Evolutionary conservation across 805 yeast species (phyloP).

Genomic region (Teunomyces pallodes): DNA sequence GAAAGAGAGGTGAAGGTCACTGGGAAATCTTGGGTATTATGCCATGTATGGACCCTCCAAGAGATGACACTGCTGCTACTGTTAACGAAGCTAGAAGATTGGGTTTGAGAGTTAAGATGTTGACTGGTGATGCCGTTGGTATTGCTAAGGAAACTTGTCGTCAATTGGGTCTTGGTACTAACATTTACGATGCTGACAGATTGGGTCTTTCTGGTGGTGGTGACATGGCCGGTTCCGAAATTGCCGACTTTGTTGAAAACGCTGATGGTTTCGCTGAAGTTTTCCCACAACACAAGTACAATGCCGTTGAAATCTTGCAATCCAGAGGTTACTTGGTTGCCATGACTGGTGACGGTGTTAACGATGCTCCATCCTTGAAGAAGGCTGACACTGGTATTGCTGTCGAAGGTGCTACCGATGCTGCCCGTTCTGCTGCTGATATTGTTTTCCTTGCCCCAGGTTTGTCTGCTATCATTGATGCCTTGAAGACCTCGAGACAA

Average conservation of each 20-base stretch:
- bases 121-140: conserved; percentile 99
- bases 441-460: conserved; percentile 63
- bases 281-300: conserved; percentile 97
- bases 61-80: conserved; percentile 96
- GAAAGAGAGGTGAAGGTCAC: conserved; percentile 98
- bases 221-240: conserved; percentile 95
- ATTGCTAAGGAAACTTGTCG: conserved; percentile 98
- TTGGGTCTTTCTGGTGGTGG: conserved; percentile 93
- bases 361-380: conserved; percentile 96
- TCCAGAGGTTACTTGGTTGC: conserved; percentile 96
- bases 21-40: conserved; percentile 97
- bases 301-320: conserved; percentile 93
- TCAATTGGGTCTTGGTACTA: conserved; percentile 94
- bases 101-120: conserved; percentile 96
- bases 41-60: conserved; percentile 99
- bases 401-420: conserved; percentile 97
- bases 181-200: conserved; percentile 95
- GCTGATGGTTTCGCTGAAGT: conserved; percentile 99
- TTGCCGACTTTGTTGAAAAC: conserved; percentile 95
- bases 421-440: conserved; percentile 96
- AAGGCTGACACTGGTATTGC: conserved; percentile 90
- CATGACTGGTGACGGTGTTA: conserved; percentile 99
- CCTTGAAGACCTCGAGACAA: conserved; percentile 56
- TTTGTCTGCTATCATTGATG: conserved; percentile 33
- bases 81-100: conserved; percentile 85